Evolutionary conservation across 116 monocot genomes (phyloP), one percentile per base, ranked within the genome.

Genomic region (Iris pallida): DNA sequence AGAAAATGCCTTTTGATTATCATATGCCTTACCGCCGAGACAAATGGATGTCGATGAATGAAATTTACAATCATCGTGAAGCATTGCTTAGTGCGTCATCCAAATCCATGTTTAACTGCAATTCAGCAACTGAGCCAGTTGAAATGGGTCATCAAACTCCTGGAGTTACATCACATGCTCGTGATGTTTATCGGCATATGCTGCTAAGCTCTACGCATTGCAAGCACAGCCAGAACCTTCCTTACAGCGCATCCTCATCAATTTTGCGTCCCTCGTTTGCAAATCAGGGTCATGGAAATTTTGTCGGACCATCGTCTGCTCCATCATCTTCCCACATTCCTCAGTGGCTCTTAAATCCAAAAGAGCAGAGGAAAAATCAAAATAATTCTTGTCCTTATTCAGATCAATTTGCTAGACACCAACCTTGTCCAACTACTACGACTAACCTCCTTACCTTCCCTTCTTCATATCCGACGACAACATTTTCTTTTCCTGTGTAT

Each of bases 381-480:
- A 55, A 55, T 14, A 16, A 30, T 30, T 30, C 55, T 55, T n/a
- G 55, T 55, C 66, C 45, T 11, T 56, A 47, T 62, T 48, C 64
- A 18, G 16, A 4, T 47, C 64, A 46, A 49, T 18, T 64, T 64
- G 15, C 47, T 17, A 16, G 55, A 55, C 3, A 18, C 12, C 5
- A 55, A 16, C n/a, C 55, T 16, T 16, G 6, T 55, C 9, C 47
- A 16, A 47, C 11, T 8, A 7, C 64, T 43, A 42, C 8, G 13
- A 44, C 41, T 43, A 45, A 62, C 43, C 6, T 62, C n/a, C 42
- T 59, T 20, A 0, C 42, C 12, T 45, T 44, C 16, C 40, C 68
- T 68, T 68, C 60, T 45, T 61, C 73, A 57, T 79, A 58, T 57
- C 51, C 68, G 20, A 16, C 53, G 14, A 19, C 68, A 55, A 30